Evolutionary conservation across 208 protist genomes (phyloP).

Genomic region (Leishmania braziliensis): DNA sequence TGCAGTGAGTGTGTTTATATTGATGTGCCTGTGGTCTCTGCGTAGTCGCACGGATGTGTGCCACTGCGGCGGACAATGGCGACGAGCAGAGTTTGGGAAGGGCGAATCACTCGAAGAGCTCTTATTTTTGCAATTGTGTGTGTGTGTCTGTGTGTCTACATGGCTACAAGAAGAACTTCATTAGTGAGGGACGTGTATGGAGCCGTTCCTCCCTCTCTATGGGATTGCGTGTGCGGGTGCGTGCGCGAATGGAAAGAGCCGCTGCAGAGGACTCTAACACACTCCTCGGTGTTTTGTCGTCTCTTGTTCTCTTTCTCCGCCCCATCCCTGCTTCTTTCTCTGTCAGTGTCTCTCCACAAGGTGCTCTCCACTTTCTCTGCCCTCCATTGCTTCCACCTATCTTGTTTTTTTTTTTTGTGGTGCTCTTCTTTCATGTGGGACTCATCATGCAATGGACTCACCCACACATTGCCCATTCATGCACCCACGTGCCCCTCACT

Average conservation of each 20-base stretch:
- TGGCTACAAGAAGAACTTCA: not conserved
- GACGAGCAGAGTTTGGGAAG: not conserved
- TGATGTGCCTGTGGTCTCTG: not conserved
- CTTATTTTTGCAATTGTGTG: not conserved
- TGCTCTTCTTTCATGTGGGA: not conserved
- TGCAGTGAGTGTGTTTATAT: not conserved
- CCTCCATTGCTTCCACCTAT: not conserved
- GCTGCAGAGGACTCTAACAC: not conserved
- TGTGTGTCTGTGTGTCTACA: not conserved
- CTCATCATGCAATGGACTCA: not conserved
- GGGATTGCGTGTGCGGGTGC: not conserved
- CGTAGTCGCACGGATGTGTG: not conserved
- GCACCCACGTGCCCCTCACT: not conserved
- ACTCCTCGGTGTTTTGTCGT: not conserved
- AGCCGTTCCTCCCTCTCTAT: not conserved
- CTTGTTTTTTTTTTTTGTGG: not conserved
- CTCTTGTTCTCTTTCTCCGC: not conserved
- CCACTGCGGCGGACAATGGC: not conserved
- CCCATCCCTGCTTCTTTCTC: not conserved
- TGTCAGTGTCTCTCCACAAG: not conserved
- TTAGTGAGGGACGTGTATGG: not conserved
- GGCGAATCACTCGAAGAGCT: not conserved
- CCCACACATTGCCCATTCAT: not conserved
- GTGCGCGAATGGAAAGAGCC: not conserved
- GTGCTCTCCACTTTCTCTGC: not conserved